Evolutionary conservation across 23 red algal genomes (phyloP), one percentile per base, ranked within the genome.

Genomic region (Gracilaria caudata): DNA sequence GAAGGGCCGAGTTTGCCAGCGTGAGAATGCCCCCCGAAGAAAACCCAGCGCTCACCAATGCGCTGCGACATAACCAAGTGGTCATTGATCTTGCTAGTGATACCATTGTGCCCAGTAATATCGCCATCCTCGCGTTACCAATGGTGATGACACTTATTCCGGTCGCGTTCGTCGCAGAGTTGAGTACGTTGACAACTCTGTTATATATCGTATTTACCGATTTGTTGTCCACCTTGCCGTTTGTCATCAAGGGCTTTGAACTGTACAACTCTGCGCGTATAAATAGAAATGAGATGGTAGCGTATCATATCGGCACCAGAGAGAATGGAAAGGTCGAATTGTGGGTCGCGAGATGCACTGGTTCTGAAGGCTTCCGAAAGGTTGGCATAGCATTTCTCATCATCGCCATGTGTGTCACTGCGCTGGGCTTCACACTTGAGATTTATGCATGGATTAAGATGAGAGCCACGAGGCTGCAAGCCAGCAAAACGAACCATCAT

Each of bases 101-200:
- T 19, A 32, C 56, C 9, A 68, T 83, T 43, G 53, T 58, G 1
- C 56, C 60, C 43, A 56, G 44, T 45, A 83, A 83, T 39, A 83
- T 83, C 28, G 79, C 79, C 38, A 64, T 83, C 1, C 60, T 83
- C 5, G 55, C 79, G 2, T 33, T 83, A 35, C 79, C 79, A 2
- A 83, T 83, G 79, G 32, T 68, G 10, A 83, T 83, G 79, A 83
- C 43, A 0, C 53, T 83, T 41, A 45, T 83, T 65, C 79, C 79
- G 24, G 79, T 83, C 60, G 79, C 79, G 14, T 83, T 83, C 41
- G 56, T 83, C 5, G 79, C 55, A 12, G 79, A 83, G 25, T 49
- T 83, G 55, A 65, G 44, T 21, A 68, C 56, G 30, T 33, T 83
- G 54, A 23, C 44, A 16, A 68, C 60, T 64, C 47, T 83, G 13